Base-by-base conservation (phyloP, 2,329 filamentous ascomycete genomes). In the Penicillium sp. region DNA sequence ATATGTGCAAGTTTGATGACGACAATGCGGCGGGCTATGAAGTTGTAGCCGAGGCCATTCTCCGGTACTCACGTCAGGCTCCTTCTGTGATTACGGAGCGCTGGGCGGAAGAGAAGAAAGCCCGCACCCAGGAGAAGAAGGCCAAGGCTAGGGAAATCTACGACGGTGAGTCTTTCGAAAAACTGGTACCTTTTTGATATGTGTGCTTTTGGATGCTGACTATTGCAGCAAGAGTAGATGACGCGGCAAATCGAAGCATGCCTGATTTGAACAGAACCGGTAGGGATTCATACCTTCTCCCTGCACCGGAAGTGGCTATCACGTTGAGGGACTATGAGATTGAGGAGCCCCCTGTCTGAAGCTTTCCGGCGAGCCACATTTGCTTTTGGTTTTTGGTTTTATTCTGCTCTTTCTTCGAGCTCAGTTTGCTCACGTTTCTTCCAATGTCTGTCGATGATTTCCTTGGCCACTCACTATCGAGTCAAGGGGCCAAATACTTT, bases 1-100 rank as follows among this genome's bases (percentile, higher is more conserved):
- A 81, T 43, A 90, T 91, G 85, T 89, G 86, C 77, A 90, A 90
- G 67, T 91, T 90, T 58, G 81, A 84, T 23, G 82, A 81, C 60
- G 79, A 81, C 48, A 83, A 79, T 59, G 82, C 88, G 0, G 86
- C 88, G 0, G 89, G 89, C 0, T 92, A 87, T 67, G 78, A 80
- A 49, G 74, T 78, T 4, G 76, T 83, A 10, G 77, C 76, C 4
- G 80, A 81, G 57, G 79, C 78, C 3, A 71, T 81, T 33, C 60
- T 74, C 34, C 72, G 77, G 49, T 81, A 81, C 65, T 69, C 79
- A 21, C 70, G 74, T 1, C 81, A 84, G 48, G 84, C 86, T 0
- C 83, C 82, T 1, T 69, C 75, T 2, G 76, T 83, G 8, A 83
- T 88, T 46, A 65, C 73, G 9, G 77, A 78, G 13, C 80, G 86